Evolutionary conservation across 2,329 filamentous ascomycete species (phyloP).

Genomic region (Sporothrix phasma): DNA sequence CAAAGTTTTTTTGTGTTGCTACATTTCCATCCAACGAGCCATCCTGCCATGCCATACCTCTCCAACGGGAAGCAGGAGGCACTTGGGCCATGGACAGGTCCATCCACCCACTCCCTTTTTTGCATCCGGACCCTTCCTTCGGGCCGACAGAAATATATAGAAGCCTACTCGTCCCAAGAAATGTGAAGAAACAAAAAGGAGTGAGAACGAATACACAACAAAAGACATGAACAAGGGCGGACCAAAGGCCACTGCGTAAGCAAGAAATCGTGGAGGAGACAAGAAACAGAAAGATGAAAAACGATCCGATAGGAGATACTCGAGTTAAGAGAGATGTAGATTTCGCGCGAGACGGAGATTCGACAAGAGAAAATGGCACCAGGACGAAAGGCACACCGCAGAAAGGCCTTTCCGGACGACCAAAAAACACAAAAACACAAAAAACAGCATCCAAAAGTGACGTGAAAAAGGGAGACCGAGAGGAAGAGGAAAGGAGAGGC

Average conservation of each 20-base stretch:
- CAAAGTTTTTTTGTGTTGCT: background rate
- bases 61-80: background rate
- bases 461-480: background rate
- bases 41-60: background rate
- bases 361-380: background rate
- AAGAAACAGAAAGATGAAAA: background rate
- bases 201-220: background rate
- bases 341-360: background rate
- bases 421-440: background rate
- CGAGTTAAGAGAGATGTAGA: background rate
- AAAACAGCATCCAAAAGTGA: background rate
- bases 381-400: background rate
- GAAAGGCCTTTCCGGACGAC: background rate
- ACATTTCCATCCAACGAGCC: background rate
- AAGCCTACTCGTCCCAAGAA: background rate
- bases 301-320: background rate
- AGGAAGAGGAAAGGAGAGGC: background rate
- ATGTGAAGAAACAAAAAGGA: background rate
- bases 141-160: background rate
- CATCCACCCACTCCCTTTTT: background rate
- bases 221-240: background rate
- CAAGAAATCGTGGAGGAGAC: background rate
- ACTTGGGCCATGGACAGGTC: background rate
- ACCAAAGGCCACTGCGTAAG: background rate
- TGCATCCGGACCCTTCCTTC: background rate